Base-by-base conservation (phyloP, 495 filamentous ascomycete species). In the Neurospora tetrasperma region DNA sequence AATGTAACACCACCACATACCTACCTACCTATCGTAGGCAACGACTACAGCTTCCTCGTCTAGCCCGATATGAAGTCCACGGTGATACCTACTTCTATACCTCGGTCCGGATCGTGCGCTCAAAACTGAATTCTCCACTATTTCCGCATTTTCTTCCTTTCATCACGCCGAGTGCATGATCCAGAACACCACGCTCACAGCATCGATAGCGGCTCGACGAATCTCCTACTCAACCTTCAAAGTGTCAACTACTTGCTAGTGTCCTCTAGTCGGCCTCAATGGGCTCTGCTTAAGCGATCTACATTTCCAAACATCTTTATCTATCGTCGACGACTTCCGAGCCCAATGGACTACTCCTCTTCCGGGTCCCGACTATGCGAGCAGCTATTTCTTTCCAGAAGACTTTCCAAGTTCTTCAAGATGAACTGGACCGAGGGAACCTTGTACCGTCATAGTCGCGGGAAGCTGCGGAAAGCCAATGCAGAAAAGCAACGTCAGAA, bases 371-470 rank as follows among this genome's bases (percentile, higher is more conserved):
- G 54, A 7, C 31, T 27, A 66, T 66, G 27, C 27, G 27, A 66
- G 54, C 54, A 31, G 27, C 14, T 9, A 66, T 27, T 27, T 38
- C 54, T 66, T 38, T 66, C 54, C 27, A 66, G 27, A 66, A 48
- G 44, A 62, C 71, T 69, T 18, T 40, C 42, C 38, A 16, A 16
- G 68, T 9, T 31, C 59, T n/a, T 39, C 70, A 73, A 18, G 41
- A 85, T 85, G 84, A 85, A 85, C 73, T 85, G 83, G 83, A 84
- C 82, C 23, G 84, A 83, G 73, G 81, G 81, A 42, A 82, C 76
- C 11, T 77, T 84, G n/a, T 76, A 83, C 31, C 82, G 81, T 71
- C 74, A 79, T 73, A 78, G 76, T 16, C 81, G 78, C 27, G 76
- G 78, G 11, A 75, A 73, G 23, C 72, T 80, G 71, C 78, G 79